Evolutionary conservation across 345 rosid species (phyloP).

Genomic region (Eucalyptus erythrocorys): DNA sequence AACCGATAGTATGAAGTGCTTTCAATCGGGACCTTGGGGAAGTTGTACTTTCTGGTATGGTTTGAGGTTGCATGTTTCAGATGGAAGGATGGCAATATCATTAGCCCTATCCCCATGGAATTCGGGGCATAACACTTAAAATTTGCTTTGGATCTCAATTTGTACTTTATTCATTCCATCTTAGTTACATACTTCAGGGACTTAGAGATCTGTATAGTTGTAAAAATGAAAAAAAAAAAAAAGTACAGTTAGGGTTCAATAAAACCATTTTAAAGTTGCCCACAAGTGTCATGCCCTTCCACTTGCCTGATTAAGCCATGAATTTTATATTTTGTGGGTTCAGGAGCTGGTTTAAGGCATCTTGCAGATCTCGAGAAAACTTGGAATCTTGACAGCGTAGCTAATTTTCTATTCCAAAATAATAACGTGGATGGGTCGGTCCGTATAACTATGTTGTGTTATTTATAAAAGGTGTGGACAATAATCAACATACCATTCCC

Average conservation of each 20-base stretch:
- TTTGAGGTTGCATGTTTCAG: not conserved
- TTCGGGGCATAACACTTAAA: not conserved
- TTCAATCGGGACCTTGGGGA: not conserved
- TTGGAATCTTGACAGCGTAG: not conserved
- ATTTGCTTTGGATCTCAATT: not conserved
- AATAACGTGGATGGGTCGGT: not conserved
- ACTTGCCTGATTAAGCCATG: not conserved
- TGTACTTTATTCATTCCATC: not conserved
- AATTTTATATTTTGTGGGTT: not conserved
- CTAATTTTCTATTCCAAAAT: not conserved
- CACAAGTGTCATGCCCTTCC: not conserved
- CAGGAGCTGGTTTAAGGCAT: not conserved
- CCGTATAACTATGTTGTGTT: not conserved
- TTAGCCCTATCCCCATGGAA: not conserved
- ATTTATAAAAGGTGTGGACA: not conserved
- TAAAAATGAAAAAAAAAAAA: not conserved
- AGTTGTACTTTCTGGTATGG: not conserved
- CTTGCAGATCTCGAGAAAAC: not conserved
- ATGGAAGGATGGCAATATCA: not conserved
- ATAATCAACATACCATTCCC: not conserved
- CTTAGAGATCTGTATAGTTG: not conserved
- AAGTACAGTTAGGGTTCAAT: not conserved
- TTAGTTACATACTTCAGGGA: not conserved
- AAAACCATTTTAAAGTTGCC: not conserved
- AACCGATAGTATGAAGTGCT: fast-evolving